Percentiles rank a stretch among this genome's conserved stretches.
Conservation (phyloP, 2,329 filamentous ascomycete genomes). For the Onygena corvina region DNA sequence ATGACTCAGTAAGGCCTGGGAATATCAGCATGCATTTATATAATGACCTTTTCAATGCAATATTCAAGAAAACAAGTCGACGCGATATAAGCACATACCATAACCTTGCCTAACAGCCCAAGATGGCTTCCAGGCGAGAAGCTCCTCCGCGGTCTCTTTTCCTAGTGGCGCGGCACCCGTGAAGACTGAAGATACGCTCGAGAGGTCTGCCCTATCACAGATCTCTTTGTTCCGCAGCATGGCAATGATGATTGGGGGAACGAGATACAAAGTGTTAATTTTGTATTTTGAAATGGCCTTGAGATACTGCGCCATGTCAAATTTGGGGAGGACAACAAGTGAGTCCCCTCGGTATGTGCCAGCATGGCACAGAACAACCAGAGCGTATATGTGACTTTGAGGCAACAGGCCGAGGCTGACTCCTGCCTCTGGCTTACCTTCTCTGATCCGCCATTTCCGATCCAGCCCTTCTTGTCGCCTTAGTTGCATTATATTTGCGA, state of each 20-base stretch:
- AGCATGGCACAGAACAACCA: conserved; percentile 57
- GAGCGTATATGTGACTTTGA: conserved; percentile 69
- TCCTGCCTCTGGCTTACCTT: conserved; percentile 38
- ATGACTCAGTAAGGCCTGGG: conserved; percentile 61
- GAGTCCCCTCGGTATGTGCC: conserved; percentile 60
- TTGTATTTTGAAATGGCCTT: conserved; percentile 55
- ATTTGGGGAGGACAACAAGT: conserved; percentile 58
- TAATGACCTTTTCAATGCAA: background rate
- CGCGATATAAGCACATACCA: conserved; percentile 34
- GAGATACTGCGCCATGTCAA: conserved; percentile 57
- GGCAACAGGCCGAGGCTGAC: conserved; percentile 61
- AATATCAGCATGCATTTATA: conserved; percentile 8
- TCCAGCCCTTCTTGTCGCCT: conserved; percentile 37
- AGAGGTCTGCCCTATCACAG: conserved; percentile 58
- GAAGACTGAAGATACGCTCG: conserved; percentile 52
- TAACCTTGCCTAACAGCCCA: conserved; percentile 63
- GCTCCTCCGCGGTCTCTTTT: conserved; percentile 55
- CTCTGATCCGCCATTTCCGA: conserved; percentile 18
- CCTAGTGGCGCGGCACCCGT: conserved; percentile 70
- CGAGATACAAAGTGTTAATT: conserved; percentile 55
- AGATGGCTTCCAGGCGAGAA: conserved; percentile 49
- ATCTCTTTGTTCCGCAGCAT: conserved; percentile 54
- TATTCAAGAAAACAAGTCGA: no score
- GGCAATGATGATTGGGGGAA: conserved; percentile 70
- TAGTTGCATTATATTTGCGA: conserved; percentile 60